These are phyloP conservation scores for Pseudozyma hubeiensis DNA, from an alignment of 1,284 basidiomycete species.

Conservation along the genomic window DNA sequence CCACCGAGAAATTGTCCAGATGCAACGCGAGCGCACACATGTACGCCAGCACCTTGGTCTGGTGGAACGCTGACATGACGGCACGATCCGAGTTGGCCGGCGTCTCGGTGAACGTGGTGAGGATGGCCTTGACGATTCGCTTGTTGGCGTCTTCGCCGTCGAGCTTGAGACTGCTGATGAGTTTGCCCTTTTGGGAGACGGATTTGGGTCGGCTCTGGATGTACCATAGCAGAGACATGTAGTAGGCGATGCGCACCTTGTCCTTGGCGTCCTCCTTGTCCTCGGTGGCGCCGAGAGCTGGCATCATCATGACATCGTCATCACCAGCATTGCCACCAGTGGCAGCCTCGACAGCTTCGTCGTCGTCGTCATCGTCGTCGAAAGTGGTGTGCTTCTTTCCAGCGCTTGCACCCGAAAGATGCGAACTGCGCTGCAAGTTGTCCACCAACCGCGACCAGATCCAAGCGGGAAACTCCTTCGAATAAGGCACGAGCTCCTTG, in stretches of 20 bases:
- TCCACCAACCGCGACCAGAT: constrained; percentile 43
- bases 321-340: constrained; percentile 1
- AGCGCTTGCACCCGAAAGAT: constrained; percentile 19
- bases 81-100: constrained; percentile 35
- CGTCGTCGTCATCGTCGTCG: constrained; percentile 35
- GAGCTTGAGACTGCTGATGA: constrained; percentile 37
- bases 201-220: constrained; percentile 36
- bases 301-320: constrained; percentile 40
- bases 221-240: constrained; percentile 46
- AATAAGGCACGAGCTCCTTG: constrained; percentile 35
- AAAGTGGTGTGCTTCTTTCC: constrained; percentile 38
- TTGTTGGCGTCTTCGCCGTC: constrained; percentile 47
- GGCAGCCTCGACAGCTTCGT: background rate
- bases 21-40: constrained; percentile 63
- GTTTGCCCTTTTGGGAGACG: constrained; percentile 31
- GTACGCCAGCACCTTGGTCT: constrained; percentile 61
- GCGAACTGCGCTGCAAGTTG: constrained; percentile 45
- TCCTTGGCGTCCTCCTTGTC: constrained; percentile 46
- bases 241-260: constrained; percentile 49
- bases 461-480: constrained; percentile 45
- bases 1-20: constrained; percentile 62
- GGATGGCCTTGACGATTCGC: constrained; percentile 36
- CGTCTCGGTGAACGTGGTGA: constrained; percentile 37
- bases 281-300: constrained; percentile 46
- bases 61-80: constrained; percentile 47